phyloP scores from a whole-genome alignment of 306 rosid genomes.

The Cicer arietinum region DNA sequence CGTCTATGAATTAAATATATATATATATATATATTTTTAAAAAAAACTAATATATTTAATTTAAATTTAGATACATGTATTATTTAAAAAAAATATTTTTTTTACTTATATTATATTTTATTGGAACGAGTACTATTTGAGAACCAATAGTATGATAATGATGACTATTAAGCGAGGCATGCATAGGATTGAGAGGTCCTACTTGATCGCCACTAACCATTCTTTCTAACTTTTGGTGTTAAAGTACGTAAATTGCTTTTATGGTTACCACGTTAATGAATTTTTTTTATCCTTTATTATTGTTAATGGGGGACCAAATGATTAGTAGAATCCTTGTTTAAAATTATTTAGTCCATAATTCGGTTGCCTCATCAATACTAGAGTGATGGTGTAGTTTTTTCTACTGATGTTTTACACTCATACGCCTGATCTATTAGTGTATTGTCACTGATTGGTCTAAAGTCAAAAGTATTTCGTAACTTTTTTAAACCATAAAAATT shows the following conservation, averaged over 20 bases:
- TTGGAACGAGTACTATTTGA: neutral
- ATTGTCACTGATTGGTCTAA: neutral
- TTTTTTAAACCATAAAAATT: neutral
- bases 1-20: too few relatives aligned
- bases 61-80: too few relatives aligned
- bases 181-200: slow-evolving; percentile 19
- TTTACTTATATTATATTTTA: too few relatives aligned
- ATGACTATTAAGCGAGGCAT: slow-evolving; percentile 34
- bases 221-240: slow-evolving; percentile 17
- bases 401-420: neutral
- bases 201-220: slow-evolving; percentile 34
- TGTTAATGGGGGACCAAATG: slow-evolving; percentile 29
- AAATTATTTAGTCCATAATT: neutral
- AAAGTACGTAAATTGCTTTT: slow-evolving; percentile 21
- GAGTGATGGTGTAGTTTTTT: neutral
- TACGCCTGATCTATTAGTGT: neutral
- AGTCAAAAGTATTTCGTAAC: neutral
- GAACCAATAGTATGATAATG: slow-evolving; percentile 20
- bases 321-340: neutral
- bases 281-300: neutral
- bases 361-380: neutral
- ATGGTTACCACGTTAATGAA: neutral
- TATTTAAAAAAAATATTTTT: too few relatives aligned
- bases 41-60: too few relatives aligned
- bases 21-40: too few relatives aligned